Percentiles rank a stretch among this genome's conserved stretches.
Conservation (phyloP, 2,329 filamentous ascomycete species). For the Xylaria sp. region DNA sequence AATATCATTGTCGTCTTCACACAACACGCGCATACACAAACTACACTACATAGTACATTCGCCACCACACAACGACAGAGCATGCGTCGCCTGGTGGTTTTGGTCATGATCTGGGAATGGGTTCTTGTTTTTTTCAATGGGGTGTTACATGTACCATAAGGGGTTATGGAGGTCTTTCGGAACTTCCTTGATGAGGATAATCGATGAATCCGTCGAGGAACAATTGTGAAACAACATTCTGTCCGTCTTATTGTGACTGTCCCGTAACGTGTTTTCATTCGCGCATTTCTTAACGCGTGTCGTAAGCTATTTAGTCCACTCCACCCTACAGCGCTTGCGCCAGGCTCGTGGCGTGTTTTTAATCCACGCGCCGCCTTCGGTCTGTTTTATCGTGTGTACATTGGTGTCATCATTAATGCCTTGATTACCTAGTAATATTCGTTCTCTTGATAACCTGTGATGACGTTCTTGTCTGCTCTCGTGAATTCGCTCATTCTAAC, state of each 20-base stretch:
- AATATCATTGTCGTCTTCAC: slow-evolving; percentile 40
- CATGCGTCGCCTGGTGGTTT: slow-evolving; percentile 38
- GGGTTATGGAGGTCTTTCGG: slow-evolving; percentile 37
- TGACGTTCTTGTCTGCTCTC: too few relatives aligned
- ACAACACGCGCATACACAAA: slow-evolving; percentile 25
- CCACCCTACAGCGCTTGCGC: too few relatives aligned
- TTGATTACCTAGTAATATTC: too few relatives aligned
- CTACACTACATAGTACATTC: slow-evolving; percentile 25
- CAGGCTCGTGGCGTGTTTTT: too few relatives aligned
- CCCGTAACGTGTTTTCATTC: not conserved
- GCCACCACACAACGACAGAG: too few relatives aligned
- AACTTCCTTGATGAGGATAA: slow-evolving; percentile 40
- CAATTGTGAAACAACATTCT: slow-evolving; percentile 31
- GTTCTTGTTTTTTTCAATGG: slow-evolving; percentile 38
- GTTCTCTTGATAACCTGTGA: too few relatives aligned
- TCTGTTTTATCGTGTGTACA: too few relatives aligned
- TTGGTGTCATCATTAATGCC: too few relatives aligned
- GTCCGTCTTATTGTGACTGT: slow-evolving; percentile 3
- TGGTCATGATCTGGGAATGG: slow-evolving; percentile 45
- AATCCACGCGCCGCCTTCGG: too few relatives aligned
- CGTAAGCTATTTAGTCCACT: too few relatives aligned
- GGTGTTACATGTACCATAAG: slow-evolving; percentile 46
- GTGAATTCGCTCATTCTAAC: too few relatives aligned
- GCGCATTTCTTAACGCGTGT: too few relatives aligned
- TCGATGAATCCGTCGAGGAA: slow-evolving; percentile 38